Conservation (phyloP, 208 protist species). For the Phytomonas sp. region DNA sequence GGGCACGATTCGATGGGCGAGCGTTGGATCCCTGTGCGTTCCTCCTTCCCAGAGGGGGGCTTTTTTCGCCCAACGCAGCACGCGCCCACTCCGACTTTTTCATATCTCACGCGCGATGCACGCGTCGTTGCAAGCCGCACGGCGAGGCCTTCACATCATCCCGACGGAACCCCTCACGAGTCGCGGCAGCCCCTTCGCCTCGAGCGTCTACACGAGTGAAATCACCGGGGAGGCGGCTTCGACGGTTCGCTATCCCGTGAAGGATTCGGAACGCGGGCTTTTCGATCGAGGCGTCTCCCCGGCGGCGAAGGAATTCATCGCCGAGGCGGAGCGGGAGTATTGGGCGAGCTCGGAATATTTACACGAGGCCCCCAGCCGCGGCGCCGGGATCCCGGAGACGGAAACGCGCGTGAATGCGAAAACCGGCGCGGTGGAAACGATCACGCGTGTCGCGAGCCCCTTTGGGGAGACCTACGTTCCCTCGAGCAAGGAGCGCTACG, state of each 20-base stretch:
- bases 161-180: not conserved
- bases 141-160: not conserved
- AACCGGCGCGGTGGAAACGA: slow-evolving; percentile 19
- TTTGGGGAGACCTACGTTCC: slow-evolving; percentile 64
- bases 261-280: slow-evolving; percentile 38
- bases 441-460: slow-evolving; percentile 45
- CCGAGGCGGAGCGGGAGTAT: slow-evolving; percentile 68
- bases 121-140: not conserved
- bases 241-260: slow-evolving; percentile 15
- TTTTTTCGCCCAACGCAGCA: no score
- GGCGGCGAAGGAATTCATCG: slow-evolving; percentile 42
- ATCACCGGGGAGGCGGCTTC: no score
- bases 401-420: slow-evolving; percentile 22
- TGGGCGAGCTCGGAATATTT: slow-evolving; percentile 39
- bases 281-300: slow-evolving; percentile 64
- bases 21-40: no score
- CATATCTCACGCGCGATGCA: not conserved
- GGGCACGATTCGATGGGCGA: no score
- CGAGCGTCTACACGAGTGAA: not conserved
- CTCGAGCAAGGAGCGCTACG: slow-evolving; percentile 47
- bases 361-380: slow-evolving; percentile 18
- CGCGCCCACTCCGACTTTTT: no score
- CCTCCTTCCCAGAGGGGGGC: no score
- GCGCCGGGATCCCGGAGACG: slow-evolving; percentile 14
- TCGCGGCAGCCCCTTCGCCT: not conserved